Conservation (phyloP, 495 filamentous ascomycete genomes). For the Penicillium soppii region DNA sequence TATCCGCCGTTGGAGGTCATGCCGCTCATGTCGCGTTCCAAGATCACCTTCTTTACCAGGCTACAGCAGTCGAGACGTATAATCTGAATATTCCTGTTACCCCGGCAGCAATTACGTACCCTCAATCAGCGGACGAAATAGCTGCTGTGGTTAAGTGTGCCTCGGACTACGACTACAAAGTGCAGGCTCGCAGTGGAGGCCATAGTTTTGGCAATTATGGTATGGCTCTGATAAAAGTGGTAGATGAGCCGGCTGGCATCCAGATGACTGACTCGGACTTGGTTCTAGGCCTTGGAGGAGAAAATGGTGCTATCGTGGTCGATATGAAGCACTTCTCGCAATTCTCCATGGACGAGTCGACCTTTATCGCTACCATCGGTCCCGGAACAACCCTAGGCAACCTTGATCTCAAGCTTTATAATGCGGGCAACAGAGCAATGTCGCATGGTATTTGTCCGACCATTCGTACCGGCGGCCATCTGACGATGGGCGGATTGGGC, state of each 20-base stretch:
- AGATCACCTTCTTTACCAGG: no score
- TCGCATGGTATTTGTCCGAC: conserved; percentile 64
- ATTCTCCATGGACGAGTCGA: conserved; percentile 51
- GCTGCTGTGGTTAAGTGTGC: conserved; percentile 61
- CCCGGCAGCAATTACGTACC: no score
- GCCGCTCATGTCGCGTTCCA: no score
- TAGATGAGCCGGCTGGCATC: no score
- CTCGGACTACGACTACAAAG: conserved; percentile 49
- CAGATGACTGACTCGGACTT: neutral
- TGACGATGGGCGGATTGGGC: conserved; percentile 70
- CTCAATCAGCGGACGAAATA: conserved; percentile 39
- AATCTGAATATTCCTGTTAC: no score
- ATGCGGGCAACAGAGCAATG: conserved; percentile 62
- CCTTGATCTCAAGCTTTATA: conserved; percentile 54
- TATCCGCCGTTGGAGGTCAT: no score
- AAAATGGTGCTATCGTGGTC: conserved; percentile 42
- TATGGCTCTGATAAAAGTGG: conserved; percentile 9
- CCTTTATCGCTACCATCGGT: conserved; percentile 62
- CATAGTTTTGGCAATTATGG: conserved; percentile 67
- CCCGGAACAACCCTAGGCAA: conserved; percentile 62
- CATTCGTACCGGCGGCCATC: conserved; percentile 71
- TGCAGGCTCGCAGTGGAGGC: conserved; percentile 70
- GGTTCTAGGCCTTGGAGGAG: conserved; percentile 43
- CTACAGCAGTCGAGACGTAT: no score
- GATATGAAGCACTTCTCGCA: conserved; percentile 49